Conservation (phyloP, 192 early-diverging fungal species). For the Oehlia diaphana region DNA sequence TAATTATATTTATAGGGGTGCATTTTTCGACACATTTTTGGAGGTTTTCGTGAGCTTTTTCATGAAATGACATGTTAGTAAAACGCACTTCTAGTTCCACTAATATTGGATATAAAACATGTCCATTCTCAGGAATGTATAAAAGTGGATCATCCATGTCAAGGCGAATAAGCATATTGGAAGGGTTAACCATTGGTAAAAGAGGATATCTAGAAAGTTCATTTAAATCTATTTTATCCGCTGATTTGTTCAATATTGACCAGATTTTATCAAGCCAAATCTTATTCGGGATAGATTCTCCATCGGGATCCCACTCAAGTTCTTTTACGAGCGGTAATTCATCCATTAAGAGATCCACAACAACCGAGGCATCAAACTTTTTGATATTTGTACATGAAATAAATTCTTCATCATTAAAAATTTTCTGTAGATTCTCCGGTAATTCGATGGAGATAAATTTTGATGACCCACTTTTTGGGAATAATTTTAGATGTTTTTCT, state of each 20-base stretch:
- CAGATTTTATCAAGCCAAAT: not conserved
- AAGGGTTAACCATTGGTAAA: not conserved
- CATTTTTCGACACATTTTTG: not conserved
- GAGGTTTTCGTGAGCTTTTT: not conserved
- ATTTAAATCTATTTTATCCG: not conserved
- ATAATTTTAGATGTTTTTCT: not conserved
- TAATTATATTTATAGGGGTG: not conserved
- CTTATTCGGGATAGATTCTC: not conserved
- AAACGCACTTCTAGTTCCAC: not conserved
- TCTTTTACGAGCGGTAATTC: not conserved
- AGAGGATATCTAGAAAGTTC: not conserved
- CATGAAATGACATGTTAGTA: not conserved
- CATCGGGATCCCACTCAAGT: not conserved
- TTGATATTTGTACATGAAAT: not conserved
- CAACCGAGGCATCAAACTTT: not conserved
- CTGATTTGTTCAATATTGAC: not conserved
- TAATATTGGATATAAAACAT: not conserved
- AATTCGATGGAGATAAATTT: not conserved
- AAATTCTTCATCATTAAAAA: not conserved
- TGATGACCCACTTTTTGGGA: not conserved
- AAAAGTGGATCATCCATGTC: not conserved
- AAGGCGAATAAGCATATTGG: not conserved
- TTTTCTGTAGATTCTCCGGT: not conserved
- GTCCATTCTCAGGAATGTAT: not conserved
- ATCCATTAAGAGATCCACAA: not conserved